Evolutionary conservation across 306 rosid species (phyloP).

Genomic region (Phaseolus lunatus): DNA sequence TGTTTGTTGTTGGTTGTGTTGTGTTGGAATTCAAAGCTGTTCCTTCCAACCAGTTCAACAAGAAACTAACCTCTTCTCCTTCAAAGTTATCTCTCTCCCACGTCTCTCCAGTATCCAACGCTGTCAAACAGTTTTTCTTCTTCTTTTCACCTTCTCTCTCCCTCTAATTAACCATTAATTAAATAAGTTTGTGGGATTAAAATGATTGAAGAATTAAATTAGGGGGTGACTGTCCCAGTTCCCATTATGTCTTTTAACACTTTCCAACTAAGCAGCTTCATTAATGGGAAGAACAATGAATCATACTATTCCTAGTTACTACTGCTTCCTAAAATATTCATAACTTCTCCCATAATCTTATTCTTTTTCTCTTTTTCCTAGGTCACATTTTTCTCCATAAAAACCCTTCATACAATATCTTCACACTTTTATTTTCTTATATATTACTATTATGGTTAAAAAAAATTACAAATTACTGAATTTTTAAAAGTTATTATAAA

Average conservation of each 20-base stretch:
- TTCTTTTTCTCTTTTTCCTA: background rate
- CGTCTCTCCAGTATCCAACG: slow-evolving; percentile 46
- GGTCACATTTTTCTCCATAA: background rate
- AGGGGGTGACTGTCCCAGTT: slow-evolving; percentile 3
- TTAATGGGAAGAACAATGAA: slow-evolving; percentile 18
- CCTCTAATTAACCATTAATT: background rate
- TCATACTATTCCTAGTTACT: too few species aligned
- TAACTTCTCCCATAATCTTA: background rate
- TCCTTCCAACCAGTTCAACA: slow-evolving; percentile 40
- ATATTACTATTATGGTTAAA: too few species aligned
- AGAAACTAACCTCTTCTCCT: slow-evolving; percentile 17
- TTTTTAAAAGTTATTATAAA: too few species aligned
- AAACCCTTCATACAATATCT: too few species aligned
- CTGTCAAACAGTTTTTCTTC: slow-evolving; percentile 41
- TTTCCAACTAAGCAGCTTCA: background rate
- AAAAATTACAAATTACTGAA: too few species aligned
- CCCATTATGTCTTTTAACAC: background rate
- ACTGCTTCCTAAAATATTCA: background rate
- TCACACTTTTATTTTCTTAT: background rate
- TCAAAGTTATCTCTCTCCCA: background rate
- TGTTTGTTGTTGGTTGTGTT: slow-evolving; percentile 19
- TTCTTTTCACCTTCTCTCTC: slow-evolving; percentile 16
- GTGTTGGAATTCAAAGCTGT: slow-evolving; percentile 40
- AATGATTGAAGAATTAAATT: slow-evolving; percentile 24
- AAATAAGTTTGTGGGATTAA: background rate